Evolutionary conservation across 805 yeast species (phyloP), one percentile per base, ranked within the genome.

Genomic region (Ogataea wickerhamii): DNA sequence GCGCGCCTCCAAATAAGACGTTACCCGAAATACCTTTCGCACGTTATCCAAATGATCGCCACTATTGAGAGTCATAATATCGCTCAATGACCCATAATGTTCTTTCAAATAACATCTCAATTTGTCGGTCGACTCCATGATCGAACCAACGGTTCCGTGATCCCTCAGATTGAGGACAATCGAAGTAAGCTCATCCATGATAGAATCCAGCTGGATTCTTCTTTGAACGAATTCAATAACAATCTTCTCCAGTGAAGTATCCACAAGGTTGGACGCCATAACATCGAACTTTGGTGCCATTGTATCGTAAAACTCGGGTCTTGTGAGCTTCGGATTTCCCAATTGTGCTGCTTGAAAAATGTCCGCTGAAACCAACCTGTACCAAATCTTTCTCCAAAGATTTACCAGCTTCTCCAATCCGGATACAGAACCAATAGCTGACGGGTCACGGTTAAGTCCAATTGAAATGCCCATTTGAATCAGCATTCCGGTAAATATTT

Each of bases 361-460:
- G 49, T 80, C 86, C 28, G 63, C 42, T 1, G 70, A 48, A 10
- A 74, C 59, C 29, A 80, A 55, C 19, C 64, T 60, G 51, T 68
- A 71, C 86, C 86, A 80, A 4, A 78, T 66, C 47, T 76, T 78
- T 49, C 86, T 66, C 67, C 76, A 68, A 3, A 78, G 49, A 44
- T 75, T 73, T 19, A 68, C 64, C 11, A 50, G 39, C 37, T 52
- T 63, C 12, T 44, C 38, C 5, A 37, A 26, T 7, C 39, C 32
- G 2, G 37, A 26, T 7, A 32, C n/a, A 1, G 39, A 5, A n/a
- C 53, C 55, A 47, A 76, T 76, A 27, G 64, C 64, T 32, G 67
- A 71, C 0, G 88, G 87, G 45, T 82, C 88, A 48, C 87, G 67
- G 53, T 82, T 80, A 18, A 82, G 53, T 0, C 88, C 89, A 45